Evolutionary conservation across 768 basidiomycete species (phyloP), one percentile per base, ranked within the genome.

Genomic region (Tricholoma bakamatsutake): DNA sequence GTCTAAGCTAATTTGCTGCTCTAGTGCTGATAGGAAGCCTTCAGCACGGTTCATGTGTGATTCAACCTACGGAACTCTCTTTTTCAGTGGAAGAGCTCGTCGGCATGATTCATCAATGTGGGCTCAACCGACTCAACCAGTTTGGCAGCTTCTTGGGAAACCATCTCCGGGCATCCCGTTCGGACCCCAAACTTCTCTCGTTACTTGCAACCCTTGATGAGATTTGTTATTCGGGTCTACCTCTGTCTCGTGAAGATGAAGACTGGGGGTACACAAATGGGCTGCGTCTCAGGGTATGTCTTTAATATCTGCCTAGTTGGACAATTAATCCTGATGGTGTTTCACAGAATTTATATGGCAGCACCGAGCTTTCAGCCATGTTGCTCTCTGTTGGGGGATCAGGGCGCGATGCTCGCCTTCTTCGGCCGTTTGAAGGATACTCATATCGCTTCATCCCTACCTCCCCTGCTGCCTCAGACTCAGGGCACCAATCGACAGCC

Each of bases 331-430:
- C 57, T 73, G 59, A 71, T 57, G 50, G 42, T 62, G 64, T 58
- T 39, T 49, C 53, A 48, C 69, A 88, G 84, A 91, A 90, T 66
- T 74, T 88, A 15, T 91, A 90, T 65, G 90, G 90, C 15, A 88
- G 82, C 67, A 92, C 90, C 1, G 90, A 92, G 74, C 80, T 86
- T 57, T 88, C 87, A 40, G 84, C 80, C 1, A 87, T 87, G 77
- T 72, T 92, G 52, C 66, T 83, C 27, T 85, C 87, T 11, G 62
- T 74, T 43, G 84, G 83, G 43, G 80, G 78, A 33, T 69, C 73
- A 52, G 82, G 79, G 37, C 72, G 69, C 48, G 74, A 80, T 56
- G 78, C 77, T 54, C 74, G 74, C 37, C 71, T 82, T 55, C 77
- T 90, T 42, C 76, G 74, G 27, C 73, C 82, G 10, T 66, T 89